Conservation (phyloP, 2,329 filamentous ascomycete species). For the Claviceps sp. region DNA sequence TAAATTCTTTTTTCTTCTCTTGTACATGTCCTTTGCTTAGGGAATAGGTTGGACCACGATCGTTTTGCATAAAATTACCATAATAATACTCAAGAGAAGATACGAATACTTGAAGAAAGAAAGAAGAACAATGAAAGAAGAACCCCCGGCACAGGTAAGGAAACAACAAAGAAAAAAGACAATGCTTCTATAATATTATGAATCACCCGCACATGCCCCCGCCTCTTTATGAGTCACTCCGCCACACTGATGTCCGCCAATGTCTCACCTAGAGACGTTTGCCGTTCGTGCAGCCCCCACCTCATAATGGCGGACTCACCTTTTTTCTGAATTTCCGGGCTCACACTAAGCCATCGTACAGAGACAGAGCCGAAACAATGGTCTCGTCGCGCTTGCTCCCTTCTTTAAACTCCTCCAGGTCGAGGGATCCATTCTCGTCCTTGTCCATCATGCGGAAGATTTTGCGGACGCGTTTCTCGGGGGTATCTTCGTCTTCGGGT, state of each 20-base stretch:
- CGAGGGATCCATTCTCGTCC: slow-evolving; percentile 93
- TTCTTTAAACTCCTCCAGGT: slow-evolving; percentile 98
- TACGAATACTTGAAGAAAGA: too few relatives aligned
- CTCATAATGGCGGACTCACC: neutral
- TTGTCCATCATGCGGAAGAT: slow-evolving; percentile 99
- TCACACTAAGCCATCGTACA: slow-evolving; percentile 90
- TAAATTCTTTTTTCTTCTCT: neutral
- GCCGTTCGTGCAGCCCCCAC: neutral
- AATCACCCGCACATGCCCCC: neutral
- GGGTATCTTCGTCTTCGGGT: slow-evolving; percentile 95
- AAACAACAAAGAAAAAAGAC: neutral
- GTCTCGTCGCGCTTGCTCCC: slow-evolving; percentile 98
- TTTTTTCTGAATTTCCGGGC: neutral
- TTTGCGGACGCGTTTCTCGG: slow-evolving; percentile 94
- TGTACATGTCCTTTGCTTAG: neutral
- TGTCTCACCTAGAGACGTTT: neutral
- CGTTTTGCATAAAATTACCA: too few relatives aligned
- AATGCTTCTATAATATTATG: neutral
- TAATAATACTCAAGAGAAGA: too few relatives aligned
- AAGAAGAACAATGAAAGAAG: too few relatives aligned
- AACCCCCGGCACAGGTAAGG: neutral
- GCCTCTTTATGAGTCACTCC: neutral
- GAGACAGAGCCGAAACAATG: slow-evolving; percentile 88
- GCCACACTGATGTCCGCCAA: neutral
- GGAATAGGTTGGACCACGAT: too few relatives aligned